Evolutionary conservation across 345 rosid species (phyloP).

Genomic region (Linum lewisii): DNA sequence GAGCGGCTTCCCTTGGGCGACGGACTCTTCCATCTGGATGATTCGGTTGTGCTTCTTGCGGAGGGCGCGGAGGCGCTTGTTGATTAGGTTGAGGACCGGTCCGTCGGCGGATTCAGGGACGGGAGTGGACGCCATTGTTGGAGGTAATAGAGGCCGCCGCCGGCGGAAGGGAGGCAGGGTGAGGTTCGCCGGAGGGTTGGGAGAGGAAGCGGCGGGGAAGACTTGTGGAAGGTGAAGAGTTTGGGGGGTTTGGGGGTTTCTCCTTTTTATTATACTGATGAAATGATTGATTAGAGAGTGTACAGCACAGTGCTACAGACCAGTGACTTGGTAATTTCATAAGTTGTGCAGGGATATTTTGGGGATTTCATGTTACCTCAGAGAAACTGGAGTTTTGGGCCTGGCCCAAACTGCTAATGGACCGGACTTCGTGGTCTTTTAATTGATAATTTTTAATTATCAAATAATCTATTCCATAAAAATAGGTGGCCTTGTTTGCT

Average conservation of each 20-base stretch:
- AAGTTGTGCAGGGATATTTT: too few relatives aligned
- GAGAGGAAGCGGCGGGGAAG: background rate
- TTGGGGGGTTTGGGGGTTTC: background rate
- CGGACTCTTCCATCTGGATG: constrained; percentile 67
- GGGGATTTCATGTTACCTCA: too few relatives aligned
- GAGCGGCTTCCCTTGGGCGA: constrained; percentile 68
- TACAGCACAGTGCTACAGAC: background rate
- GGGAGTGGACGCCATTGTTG: constrained; percentile 23
- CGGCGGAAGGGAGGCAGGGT: background rate
- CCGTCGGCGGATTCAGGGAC: constrained; percentile 46
- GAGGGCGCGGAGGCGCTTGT: constrained; percentile 86
- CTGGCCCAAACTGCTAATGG: too few relatives aligned
- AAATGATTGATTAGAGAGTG: background rate
- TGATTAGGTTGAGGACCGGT: constrained; percentile 70
- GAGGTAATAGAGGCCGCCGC: background rate
- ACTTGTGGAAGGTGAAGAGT: background rate
- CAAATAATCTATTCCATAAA: too few relatives aligned
- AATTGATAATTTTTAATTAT: too few relatives aligned
- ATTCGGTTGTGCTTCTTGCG: constrained; percentile 83
- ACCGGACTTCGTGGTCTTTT: too few relatives aligned
- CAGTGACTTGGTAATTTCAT: too few relatives aligned
- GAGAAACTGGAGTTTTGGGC: too few relatives aligned
- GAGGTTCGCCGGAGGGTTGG: constrained; percentile 9
- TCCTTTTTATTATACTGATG: background rate
- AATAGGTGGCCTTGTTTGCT: too few relatives aligned